Base-by-base conservation (phyloP, 768 basidiomycete genomes). In the Rhizopogon salebrosus region DNA sequence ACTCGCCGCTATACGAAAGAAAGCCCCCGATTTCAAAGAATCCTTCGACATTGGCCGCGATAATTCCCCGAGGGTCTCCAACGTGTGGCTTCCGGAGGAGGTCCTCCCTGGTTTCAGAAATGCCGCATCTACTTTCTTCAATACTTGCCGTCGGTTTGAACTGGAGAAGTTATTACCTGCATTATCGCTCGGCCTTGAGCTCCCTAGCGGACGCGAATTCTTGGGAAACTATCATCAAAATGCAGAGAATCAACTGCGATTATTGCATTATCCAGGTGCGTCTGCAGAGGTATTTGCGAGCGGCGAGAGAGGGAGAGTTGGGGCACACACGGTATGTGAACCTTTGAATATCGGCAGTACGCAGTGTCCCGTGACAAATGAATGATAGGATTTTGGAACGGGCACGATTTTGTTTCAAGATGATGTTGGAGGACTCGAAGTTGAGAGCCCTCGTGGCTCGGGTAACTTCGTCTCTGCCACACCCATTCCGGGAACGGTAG, bases 321-420 rank as follows among this genome's bases (percentile, higher is more conserved):
- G 65, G 27, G 69, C 72, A 3, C 70, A 72, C 43, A 69, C 67
- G 11, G 57, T 57, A 38, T 34, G 45, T 18, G 14, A 35, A 29
- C 24, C 13, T 46, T 29, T 39, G 23, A 49, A 24, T 11, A 9
- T 18, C 3, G 14, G 22, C 36, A 7, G 6, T 22, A 14, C 6
- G 26, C 35, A 16, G 13, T n/a, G n/a, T 54, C 16, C 14, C 2
- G n/a, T 35, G 22, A 27, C 20, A 11, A 26, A 29, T 13, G n/a
- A 13, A 22, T 57, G 61, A 40, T 56, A 63, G 37, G 84, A 87
- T 62, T 85, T 78, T 54, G 75, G 77, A 3, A 78, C 73, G 0
- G 69, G 83, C 16, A 87, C 84, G 49, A 64, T 84, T 6, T 65
- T 87, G 3, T 71, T 84, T 46, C 84, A 85, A 64, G 83, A 85